phyloP scores from a whole-genome alignment of 2,329 filamentous ascomycete species.

The Blastomyces percursus region DNA sequence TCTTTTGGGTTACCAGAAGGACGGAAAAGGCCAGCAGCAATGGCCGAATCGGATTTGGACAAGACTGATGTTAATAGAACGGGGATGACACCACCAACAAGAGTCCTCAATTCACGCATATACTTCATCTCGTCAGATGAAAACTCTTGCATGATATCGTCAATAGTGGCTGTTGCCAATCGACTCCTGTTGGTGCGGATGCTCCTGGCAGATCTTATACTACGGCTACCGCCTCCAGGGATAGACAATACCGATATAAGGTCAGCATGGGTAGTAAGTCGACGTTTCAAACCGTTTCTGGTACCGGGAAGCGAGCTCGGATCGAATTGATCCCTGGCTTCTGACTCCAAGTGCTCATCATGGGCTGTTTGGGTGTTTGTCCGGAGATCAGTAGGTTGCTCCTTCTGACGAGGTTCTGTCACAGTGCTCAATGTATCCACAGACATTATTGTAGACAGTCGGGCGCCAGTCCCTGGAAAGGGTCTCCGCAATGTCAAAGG shows the following conservation, averaged over 20 bases:
- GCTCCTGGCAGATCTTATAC: slow-evolving; percentile 65
- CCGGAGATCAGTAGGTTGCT: not conserved
- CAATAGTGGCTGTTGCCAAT: slow-evolving; percentile 55
- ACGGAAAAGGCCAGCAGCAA: slow-evolving; percentile 57
- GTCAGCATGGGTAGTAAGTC: slow-evolving; percentile 84
- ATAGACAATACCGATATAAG: slow-evolving; percentile 82
- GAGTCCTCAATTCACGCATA: slow-evolving; percentile 76
- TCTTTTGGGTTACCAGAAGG: slow-evolving; percentile 43
- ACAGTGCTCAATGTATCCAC: slow-evolving; percentile 40
- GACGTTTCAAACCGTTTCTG: slow-evolving; percentile 51
- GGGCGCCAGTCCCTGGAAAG: slow-evolving; percentile 43
- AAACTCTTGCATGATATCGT: slow-evolving; percentile 70
- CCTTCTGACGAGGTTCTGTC: not conserved
- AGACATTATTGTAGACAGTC: slow-evolving; percentile 49
- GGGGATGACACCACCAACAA: slow-evolving; percentile 91
- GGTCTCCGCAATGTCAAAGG: slow-evolving; percentile 33
- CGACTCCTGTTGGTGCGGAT: slow-evolving; percentile 61
- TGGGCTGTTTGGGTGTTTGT: slow-evolving; percentile 9
- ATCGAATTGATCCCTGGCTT: slow-evolving; percentile 39
- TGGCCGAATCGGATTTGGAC: slow-evolving; percentile 54
- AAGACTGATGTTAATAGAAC: slow-evolving; percentile 80
- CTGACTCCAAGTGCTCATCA: slow-evolving; percentile 20
- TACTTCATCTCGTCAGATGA: slow-evolving; percentile 77
- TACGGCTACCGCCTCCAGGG: slow-evolving; percentile 47
- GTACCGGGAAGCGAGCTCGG: slow-evolving; percentile 36